Conservation (phyloP, 2,329 filamentous ascomycete species). For the Curvularia sp. region DNA sequence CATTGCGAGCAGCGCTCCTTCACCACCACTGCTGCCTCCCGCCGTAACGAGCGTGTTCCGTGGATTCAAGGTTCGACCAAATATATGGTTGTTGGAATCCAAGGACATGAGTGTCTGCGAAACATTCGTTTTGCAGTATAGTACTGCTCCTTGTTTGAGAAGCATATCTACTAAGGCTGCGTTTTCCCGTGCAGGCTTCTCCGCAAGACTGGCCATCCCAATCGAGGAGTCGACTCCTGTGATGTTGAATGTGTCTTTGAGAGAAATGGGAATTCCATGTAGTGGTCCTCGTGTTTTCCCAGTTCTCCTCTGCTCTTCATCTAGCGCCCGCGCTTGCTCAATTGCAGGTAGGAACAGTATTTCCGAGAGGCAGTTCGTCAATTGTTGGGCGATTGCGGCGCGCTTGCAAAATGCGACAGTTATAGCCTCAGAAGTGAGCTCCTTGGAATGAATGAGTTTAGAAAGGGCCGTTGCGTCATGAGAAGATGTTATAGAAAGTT, state of each 20-base stretch:
- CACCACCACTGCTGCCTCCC: slow-evolving; percentile 67
- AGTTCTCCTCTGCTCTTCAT: no score
- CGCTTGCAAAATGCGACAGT: no score
- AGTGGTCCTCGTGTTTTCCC: slow-evolving; percentile 51
- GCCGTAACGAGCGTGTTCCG: slow-evolving; percentile 61
- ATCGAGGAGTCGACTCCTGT: slow-evolving; percentile 53
- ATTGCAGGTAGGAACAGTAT: no score
- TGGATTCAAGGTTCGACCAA: slow-evolving; percentile 65
- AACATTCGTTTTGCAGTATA: slow-evolving; percentile 66
- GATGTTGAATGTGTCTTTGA: slow-evolving; percentile 61
- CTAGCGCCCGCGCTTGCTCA: no score
- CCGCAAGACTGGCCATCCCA: no score
- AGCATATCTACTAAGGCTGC: slow-evolving; percentile 60
- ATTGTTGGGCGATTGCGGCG: no score
- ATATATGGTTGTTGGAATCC: slow-evolving; percentile 70
- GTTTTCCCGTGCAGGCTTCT: no score
- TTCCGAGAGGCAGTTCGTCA: no score
- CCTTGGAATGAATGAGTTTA: no score
- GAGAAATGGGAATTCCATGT: slow-evolving; percentile 57
- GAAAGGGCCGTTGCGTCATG: no score
- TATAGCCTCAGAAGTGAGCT: no score
- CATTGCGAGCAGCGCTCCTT: slow-evolving; percentile 65
- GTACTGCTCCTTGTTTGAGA: slow-evolving; percentile 60
- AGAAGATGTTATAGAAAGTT: slow-evolving; percentile 4
- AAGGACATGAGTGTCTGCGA: slow-evolving; percentile 66